A percentile compares a stretch with the other conserved stretches of the same genome.
These are phyloP conservation scores for Gymnopus androsaceus DNA, from an alignment of 1,284 basidiomycete genomes.

Conservation along the genomic window DNA sequence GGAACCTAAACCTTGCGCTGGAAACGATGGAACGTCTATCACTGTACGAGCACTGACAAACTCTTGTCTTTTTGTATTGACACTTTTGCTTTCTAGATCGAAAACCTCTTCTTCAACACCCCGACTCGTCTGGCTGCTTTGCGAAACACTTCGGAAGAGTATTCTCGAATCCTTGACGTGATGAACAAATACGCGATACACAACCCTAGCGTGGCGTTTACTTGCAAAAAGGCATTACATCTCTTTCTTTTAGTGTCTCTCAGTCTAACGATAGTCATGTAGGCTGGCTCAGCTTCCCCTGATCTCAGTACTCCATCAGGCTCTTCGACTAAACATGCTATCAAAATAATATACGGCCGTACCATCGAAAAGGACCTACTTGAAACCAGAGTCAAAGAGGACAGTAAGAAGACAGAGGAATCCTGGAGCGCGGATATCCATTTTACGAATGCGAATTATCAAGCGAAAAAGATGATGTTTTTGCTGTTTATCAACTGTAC, in stretches of 20 bases:
- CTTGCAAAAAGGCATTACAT: slow-evolving; percentile 82
- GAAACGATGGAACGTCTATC: slow-evolving; percentile 93
- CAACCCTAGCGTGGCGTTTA: slow-evolving; percentile 85
- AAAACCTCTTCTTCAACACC: slow-evolving; percentile 95
- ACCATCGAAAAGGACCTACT: slow-evolving; percentile 83
- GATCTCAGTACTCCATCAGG: slow-evolving; percentile 84
- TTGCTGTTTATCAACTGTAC: slow-evolving; percentile 97
- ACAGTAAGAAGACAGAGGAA: slow-evolving; percentile 25
- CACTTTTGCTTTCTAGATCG: slow-evolving; percentile 59
- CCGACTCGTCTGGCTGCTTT: slow-evolving; percentile 88
- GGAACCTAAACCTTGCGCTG: slow-evolving; percentile 89
- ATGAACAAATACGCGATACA: slow-evolving; percentile 95
- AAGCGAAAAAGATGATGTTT: slow-evolving; percentile 83
- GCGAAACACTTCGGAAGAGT: slow-evolving; percentile 88
- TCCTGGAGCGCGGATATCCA: slow-evolving; percentile 74
- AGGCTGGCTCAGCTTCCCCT: slow-evolving; percentile 73
- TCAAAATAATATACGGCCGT: slow-evolving; percentile 82
- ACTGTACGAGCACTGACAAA: slow-evolving; percentile 46
- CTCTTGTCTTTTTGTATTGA: slow-evolving; percentile 8
- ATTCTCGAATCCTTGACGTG: slow-evolving; percentile 88
- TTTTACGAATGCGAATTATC: slow-evolving; percentile 89
- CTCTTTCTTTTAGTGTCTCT: background rate
- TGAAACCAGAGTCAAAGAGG: slow-evolving; percentile 45
- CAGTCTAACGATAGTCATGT: background rate
- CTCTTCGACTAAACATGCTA: slow-evolving; percentile 67